Evolutionary conservation across 2,329 filamentous ascomycete genomes (phyloP).

Genomic region (Plectosphaerella cucumerina): DNA sequence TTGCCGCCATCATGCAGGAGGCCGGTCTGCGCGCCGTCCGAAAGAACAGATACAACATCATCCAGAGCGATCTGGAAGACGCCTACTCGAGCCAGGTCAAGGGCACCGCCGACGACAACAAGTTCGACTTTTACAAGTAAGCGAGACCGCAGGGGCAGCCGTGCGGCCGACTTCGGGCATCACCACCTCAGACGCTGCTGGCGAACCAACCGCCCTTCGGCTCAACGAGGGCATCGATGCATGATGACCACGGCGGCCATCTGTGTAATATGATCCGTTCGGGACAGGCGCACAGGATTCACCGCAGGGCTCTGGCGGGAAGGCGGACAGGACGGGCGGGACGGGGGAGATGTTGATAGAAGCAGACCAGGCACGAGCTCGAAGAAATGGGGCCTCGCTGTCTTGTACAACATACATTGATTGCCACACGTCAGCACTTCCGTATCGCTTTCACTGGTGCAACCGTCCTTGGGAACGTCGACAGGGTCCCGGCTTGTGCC

Average conservation of each 20-base stretch:
- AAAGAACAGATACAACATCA: constrained; percentile 99
- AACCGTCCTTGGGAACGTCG: neutral
- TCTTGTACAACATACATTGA: constrained; percentile 10
- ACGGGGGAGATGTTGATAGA: neutral
- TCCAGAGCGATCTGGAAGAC: constrained; percentile 93
- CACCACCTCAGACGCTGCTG: neutral
- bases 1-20: constrained; percentile 99
- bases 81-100: constrained; percentile 97
- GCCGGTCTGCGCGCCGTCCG: constrained; percentile 88
- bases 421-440: neutral
- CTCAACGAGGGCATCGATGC: neutral
- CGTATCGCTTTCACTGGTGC: neutral
- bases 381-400: neutral
- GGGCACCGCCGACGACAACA: constrained; percentile 61
- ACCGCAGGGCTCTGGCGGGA: neutral
- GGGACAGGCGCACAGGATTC: neutral
- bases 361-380: neutral
- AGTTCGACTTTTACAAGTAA: constrained; percentile 92
- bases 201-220: neutral
- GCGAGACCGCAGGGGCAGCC: neutral
- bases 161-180: too few relatives aligned
- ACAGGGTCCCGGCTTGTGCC: too few relatives aligned
- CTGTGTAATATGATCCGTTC: neutral
- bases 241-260: neutral
- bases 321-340: neutral